Conservation (phyloP, 78 protist genomes). For the Paratrimastix pyriformis region DNA sequence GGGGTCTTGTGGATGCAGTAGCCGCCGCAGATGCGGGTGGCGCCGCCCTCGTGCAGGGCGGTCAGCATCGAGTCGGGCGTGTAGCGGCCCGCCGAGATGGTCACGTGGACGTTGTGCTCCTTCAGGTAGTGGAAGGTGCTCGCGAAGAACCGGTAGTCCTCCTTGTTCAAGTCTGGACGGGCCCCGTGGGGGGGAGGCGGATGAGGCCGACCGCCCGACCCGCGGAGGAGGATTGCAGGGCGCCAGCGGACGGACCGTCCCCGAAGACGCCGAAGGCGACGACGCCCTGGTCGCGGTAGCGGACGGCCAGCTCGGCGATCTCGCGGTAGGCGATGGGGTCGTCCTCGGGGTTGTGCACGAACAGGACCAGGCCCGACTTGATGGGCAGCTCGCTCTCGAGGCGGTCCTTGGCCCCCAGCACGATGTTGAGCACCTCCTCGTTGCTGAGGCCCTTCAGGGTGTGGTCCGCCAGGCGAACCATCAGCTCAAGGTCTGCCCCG, state of each 20-base stretch:
- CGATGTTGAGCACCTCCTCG: conserved; percentile 29
- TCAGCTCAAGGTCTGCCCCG: conserved; percentile 34
- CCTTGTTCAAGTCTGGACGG: background rate
- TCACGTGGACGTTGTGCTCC: conserved; percentile 38
- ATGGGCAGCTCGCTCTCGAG: background rate
- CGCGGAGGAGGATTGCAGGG: background rate
- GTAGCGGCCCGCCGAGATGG: background rate
- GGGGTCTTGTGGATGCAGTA: conserved; percentile 51
- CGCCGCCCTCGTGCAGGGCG: conserved; percentile 33
- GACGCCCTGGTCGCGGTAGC: conserved; percentile 18
- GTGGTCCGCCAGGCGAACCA: conserved; percentile 43
- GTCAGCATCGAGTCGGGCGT: conserved; percentile 7
- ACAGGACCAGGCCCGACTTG: conserved; percentile 18
- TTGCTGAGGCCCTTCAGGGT: background rate
- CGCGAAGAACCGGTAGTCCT: conserved; percentile 10
- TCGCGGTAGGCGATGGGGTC: conserved; percentile 40
- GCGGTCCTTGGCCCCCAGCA: background rate
- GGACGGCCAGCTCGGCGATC: conserved; percentile 41
- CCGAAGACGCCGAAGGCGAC: conserved; percentile 52
- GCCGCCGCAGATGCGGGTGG: conserved; percentile 48
- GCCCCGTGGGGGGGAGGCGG: background rate
- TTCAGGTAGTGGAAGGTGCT: conserved; percentile 46
- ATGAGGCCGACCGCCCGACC: background rate
- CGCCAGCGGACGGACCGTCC: background rate
- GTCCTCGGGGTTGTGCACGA: conserved; percentile 25